Base-by-base conservation (phyloP, 805 yeast genomes). In the Pichia kluyveri region DNA sequence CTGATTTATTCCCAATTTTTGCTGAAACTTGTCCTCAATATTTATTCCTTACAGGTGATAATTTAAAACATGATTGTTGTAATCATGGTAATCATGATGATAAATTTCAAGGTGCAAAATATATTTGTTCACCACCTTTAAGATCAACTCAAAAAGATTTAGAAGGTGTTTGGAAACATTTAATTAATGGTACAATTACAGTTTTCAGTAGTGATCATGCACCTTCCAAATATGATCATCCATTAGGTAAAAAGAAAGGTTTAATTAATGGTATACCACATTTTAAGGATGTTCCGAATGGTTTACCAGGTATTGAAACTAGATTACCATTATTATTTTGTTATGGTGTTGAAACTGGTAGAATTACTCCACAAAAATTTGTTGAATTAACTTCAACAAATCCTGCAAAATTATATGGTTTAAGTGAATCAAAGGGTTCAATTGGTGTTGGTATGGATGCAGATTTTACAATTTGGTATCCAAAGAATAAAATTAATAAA, bases 21-120 rank as follows among this genome's bases (percentile, higher is more conserved):
- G 74, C 76, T 7, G 77, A 72, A 54, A 72, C 77, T 1, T 72
- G 77, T 52, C 77, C 77, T 5, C 77, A 72, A 56, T 73, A 72
- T 49, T 55, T 72, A 18, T 66, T 70, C 45, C 53, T 72, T n/a
- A 69, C 73, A 9, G 65, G 70, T 37, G 71, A 68, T 37, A 56
- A 58, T 17, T 53, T 69, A 37, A 62, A 64, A 14, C 49, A 47
- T 34, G 49, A 47, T 40, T 47, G 49, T 34, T 47, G 43, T 18
- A 32, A 56, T 37, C 55, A 60, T 43, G 46, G 52, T 12, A 54
- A 60, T 44, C 46, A 54, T 23, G 54, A 59, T 41, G 72, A 69
- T 45, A 46, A 58, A n/a, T 72, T 70, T 49, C 69, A 67, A 50
- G 77, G 76, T 11, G 76, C 77, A 2, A 72, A 72, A 55, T 69